phyloP scores from a whole-genome alignment of 225 moss, liverwort and hornwort genomes.

The Thuidium tamariscinum region DNA sequence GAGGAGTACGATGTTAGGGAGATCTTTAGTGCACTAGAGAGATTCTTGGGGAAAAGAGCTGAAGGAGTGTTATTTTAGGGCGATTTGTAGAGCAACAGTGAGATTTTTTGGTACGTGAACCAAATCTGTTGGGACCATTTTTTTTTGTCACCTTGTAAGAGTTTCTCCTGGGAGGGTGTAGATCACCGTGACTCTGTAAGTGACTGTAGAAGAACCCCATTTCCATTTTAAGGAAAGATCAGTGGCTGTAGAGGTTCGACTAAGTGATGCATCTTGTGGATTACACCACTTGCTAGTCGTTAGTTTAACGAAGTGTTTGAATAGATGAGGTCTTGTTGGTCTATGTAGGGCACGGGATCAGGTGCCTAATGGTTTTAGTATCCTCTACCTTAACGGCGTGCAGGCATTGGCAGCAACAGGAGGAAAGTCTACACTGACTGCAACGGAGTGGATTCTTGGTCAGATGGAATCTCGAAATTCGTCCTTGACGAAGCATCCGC shows the following conservation, averaged over 20 bases:
- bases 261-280: neutral
- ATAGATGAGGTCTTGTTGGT: neutral
- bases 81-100: neutral
- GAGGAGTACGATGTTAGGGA: neutral
- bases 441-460: constrained; percentile 76
- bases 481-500: constrained; percentile 15
- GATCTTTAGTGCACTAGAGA: neutral
- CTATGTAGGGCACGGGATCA: neutral
- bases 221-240: neutral
- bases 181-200: neutral
- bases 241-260: neutral
- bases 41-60: neutral
- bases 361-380: constrained; percentile 3
- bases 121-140: neutral
- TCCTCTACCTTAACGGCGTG: constrained; percentile 9
- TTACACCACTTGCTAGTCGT: neutral
- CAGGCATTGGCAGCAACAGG: constrained; percentile 92
- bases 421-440: constrained; percentile 70
- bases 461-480: constrained; percentile 47
- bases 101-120: neutral
- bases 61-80: neutral
- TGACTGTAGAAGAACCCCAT: neutral
- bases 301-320: neutral
- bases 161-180: neutral
- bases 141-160: neutral